Evolutionary conservation across 805 yeast species (phyloP), one percentile per base, ranked within the genome.

Genomic region (Hanseniaspora pseudoguilliermondii): DNA sequence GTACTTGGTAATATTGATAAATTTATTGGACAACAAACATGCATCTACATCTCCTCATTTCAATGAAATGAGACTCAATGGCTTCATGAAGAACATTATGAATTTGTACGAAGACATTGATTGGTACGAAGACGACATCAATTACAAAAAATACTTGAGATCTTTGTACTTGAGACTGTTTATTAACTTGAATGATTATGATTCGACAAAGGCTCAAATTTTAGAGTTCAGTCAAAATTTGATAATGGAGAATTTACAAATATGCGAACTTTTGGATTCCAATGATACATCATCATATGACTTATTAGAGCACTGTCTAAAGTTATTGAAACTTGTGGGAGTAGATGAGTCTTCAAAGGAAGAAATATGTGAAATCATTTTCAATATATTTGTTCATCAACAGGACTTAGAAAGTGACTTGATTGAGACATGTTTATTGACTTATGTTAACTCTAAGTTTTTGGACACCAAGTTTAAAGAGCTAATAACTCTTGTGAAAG

Each of bases 91-190:
- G 36, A 51, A 43, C 21, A 27, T 51, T 11, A 27, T 36, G 13
- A 38, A 51, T 43, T 27, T 51, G 23, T 51, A 51, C 18, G 55
- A 51, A 43, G 49, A 51, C 40, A 32, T 51, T 8, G 49, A 51
- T 36, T 51, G 55, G 55, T 51, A 51, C 27, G 55, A 51, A 44
- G 55, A 51, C 20, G 49, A 44, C 27, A 13, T 25, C 18, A 13
- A 29, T 16, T 44, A 41, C 21, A 51, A 51, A 11, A 44, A 51
- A 20, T 20, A 43, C 29, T 36, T 51, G 16, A 51, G 49, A 43
- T 27, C 47, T 15, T 38, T 51, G n/a, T 51, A 27, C 29, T 11
- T 51, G 15, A 21, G 46, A 36, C 18, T 51, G 18, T 43, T 44
- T 16, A 43, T 43, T 2, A 43, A 51, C 8, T 15, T 51, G 29